Conservation (phyloP, 441 rosid species). For the Corymbia citriodora region DNA sequence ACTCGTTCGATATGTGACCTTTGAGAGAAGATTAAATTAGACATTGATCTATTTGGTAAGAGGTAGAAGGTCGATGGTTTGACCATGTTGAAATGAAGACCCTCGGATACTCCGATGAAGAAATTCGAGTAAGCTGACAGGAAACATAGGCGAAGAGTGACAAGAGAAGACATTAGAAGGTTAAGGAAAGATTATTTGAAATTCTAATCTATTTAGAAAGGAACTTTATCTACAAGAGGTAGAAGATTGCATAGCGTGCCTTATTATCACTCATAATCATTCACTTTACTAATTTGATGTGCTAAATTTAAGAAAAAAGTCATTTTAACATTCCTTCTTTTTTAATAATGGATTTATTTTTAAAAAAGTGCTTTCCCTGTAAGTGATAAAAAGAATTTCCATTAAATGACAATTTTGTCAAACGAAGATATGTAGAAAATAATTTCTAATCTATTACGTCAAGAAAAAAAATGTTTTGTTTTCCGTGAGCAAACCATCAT, state of each 20-base stretch:
- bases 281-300: too few species aligned
- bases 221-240: not conserved
- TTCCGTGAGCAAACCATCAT: not conserved
- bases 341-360: too few species aligned
- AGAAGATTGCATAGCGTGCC: not conserved
- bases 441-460: not conserved
- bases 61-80: not conserved
- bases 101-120: not conserved
- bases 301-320: too few species aligned
- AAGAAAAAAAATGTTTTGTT: not conserved
- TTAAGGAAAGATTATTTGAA: not conserved
- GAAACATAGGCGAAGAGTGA: not conserved
- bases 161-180: not conserved
- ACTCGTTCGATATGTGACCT: not conserved
- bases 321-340: too few species aligned
- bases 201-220: not conserved
- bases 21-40: not conserved
- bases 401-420: not conserved
- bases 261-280: too few species aligned
- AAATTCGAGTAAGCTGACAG: not conserved
- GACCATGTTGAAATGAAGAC: not conserved
- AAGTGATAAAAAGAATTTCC: not conserved
- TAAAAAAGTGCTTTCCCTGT: not conserved
- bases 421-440: not conserved
- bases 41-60: not conserved